Evolutionary conservation across 2,329 filamentous ascomycete species (phyloP), one percentile per base, ranked within the genome.

Genomic region (Sclerotinia trifoliorum): DNA sequence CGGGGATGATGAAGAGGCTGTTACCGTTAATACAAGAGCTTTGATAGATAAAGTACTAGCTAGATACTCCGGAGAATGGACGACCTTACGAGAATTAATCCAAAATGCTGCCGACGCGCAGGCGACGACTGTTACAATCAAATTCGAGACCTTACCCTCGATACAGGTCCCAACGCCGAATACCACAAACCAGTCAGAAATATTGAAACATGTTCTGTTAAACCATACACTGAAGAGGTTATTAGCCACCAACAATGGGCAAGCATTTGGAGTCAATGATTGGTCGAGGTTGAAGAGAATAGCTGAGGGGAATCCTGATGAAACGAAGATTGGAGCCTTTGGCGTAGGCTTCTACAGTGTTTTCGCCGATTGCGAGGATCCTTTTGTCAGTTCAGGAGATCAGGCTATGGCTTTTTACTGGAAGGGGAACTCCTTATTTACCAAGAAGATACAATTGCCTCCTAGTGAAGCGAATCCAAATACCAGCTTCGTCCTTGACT

Each of bases 401-500:
- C 90, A 96, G 79, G 94, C 93, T 49, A 97, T 99, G 92, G 94
- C 94, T 0, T 99, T 99, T 77, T 99, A 97, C 81, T 99, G 95
- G 96, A 98, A 97, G 79, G 94, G 91, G n/a, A 98, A 98, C 78
- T 92, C 93, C 6, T 85, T 99, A 1, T 98, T 97, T 78, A 99
- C 96, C 32, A 90, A 94, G 74, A 92, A 93, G 73, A 84, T 95
- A 29, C 88, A 89, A 73, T 81, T 97, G 10, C 88, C 90, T 1
- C 83, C 87, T 57, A 86, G 86, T 32, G 85, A 93, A 75, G 80
- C 83, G 21, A 90, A 84, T 67, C 82, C 83, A 44, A 87, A 94
- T 74, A 99, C 96, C 2, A 91, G 90, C n/a, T 99, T 99, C 77
- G 89, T 97, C 58, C 84, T 99, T 58, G 94, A 98, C 77, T 97